Percentiles rank a stretch among this genome's conserved stretches.
phyloP scores from a whole-genome alignment of 805 yeast species.

The Candida oleophila region DNA sequence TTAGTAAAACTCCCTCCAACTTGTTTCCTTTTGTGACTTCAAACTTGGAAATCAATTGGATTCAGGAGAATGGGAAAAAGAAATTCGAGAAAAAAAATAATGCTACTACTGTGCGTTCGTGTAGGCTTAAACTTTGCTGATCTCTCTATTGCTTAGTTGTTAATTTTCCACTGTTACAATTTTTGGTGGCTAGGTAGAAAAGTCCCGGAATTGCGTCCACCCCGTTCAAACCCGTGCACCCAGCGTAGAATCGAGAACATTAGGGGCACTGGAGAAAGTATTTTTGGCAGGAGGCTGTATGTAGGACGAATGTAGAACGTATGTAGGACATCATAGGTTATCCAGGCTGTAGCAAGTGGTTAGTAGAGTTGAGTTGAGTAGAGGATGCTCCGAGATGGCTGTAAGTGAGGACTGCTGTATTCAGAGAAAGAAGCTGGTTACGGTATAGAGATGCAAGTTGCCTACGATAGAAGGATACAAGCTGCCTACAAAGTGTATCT shows the following conservation, averaged over 20 bases:
- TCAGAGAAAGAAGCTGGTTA: too few species aligned
- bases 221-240: slow-evolving; percentile 2
- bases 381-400: too few species aligned
- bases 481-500: not conserved
- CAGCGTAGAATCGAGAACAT: slow-evolving; percentile 2
- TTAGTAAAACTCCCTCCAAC: not conserved
- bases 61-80: not conserved
- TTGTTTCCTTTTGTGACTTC: not conserved
- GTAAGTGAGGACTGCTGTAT: too few species aligned
- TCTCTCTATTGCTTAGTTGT: not conserved
- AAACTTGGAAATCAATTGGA: not conserved
- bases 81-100: too few species aligned
- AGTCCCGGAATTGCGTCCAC: not conserved
- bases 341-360: too few species aligned
- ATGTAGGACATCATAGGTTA: too few species aligned
- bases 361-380: too few species aligned
- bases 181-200: not conserved
- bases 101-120: not conserved
- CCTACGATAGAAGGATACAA: too few species aligned
- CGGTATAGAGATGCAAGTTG: too few species aligned
- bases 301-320: too few species aligned
- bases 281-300: not conserved
- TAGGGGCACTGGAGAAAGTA: not conserved
- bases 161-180: not conserved
- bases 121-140: not conserved